Conservation (phyloP, 352 stramenopile species). For the Aphanomyces euteiches region DNA sequence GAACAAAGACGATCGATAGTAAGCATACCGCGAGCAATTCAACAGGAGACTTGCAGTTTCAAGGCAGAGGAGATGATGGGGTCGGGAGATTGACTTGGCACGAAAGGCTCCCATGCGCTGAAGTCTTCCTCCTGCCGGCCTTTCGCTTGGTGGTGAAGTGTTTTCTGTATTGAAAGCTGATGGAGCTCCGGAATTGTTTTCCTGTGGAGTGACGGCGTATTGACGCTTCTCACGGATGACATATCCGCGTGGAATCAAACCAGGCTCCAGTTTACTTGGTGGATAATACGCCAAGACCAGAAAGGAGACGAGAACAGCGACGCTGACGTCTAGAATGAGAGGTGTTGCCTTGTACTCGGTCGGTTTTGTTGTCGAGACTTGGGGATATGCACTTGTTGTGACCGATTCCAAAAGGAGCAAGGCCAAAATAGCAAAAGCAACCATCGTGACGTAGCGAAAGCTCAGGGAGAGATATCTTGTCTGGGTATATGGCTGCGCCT, state of each 20-base stretch:
- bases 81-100: constrained; percentile 6
- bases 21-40: constrained; percentile 18
- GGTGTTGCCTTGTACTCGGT: neutral
- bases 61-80: constrained; percentile 14
- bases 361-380: constrained; percentile 12
- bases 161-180: neutral
- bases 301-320: constrained; percentile 6
- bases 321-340: neutral
- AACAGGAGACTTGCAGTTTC: constrained; percentile 20
- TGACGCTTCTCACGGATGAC: constrained; percentile 23
- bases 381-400: constrained; percentile 14
- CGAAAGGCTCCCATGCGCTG: constrained; percentile 5
- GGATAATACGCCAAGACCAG: constrained; percentile 20
- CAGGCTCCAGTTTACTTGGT: neutral
- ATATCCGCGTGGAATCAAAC: constrained; percentile 15
- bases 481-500: constrained; percentile 5
- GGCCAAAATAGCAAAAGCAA: constrained; percentile 19
- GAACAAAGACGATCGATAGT: constrained; percentile 20
- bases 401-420: constrained; percentile 13
- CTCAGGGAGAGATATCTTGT: constrained; percentile 21
- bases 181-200: neutral
- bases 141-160: neutral
- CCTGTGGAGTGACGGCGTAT: constrained; percentile 11
- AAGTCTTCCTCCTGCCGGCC: neutral
- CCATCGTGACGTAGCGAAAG: constrained; percentile 16